Evolutionary conservation across 2,329 filamentous ascomycete species (phyloP).

Genomic region (Chaetoscypha palmicola): DNA sequence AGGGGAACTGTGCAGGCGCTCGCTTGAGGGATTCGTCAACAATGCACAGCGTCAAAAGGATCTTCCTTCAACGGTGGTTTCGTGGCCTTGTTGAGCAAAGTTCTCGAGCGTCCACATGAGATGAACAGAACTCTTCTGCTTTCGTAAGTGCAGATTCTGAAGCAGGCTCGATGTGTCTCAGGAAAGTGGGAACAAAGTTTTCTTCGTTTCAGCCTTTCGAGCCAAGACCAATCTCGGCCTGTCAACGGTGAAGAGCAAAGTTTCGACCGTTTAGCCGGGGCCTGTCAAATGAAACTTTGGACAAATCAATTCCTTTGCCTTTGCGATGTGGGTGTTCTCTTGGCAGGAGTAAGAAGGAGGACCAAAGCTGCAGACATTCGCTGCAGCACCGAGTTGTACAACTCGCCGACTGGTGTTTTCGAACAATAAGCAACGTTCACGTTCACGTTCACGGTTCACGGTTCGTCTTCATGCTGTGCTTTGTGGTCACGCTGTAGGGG

Average conservation of each 20-base stretch:
- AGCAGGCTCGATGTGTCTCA: neutral
- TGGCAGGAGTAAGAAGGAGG: no score
- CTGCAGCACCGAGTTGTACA: neutral
- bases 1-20: neutral
- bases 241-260: neutral
- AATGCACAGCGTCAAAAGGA: neutral
- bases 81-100: neutral
- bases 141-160: neutral
- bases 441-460: neutral
- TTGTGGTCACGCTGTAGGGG: no score
- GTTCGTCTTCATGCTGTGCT: neutral
- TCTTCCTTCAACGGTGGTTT: neutral
- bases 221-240: neutral
- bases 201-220: neutral
- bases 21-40: neutral
- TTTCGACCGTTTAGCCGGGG: constrained; percentile 1
- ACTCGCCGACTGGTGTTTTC: no score
- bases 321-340: no score
- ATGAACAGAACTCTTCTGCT: neutral
- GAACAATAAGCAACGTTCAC: neutral
- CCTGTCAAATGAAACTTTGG: neutral
- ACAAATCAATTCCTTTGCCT: neutral
- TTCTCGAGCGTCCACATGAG: neutral
- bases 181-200: neutral
- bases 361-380: neutral